Evolutionary conservation across 1,139 yeast genomes (phyloP).

Genomic region (Protomyces gravidus): DNA sequence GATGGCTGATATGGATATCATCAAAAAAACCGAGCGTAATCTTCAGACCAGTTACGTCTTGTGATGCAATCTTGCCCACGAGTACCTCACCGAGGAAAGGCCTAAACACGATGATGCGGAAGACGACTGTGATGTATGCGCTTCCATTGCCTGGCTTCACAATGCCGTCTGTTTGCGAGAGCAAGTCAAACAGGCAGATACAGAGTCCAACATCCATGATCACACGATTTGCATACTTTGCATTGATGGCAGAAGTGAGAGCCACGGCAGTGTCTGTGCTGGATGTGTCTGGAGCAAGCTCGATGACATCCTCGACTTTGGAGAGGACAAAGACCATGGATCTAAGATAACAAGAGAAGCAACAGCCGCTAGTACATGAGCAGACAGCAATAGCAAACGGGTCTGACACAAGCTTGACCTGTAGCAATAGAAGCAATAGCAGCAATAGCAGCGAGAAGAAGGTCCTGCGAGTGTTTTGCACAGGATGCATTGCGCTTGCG

Average conservation of each 20-base stretch:
- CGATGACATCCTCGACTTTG: constrained; percentile 71
- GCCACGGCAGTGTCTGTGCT: constrained; percentile 65
- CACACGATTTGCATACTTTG: constrained; percentile 78
- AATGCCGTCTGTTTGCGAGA: constrained; percentile 77
- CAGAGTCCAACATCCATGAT: constrained; percentile 80
- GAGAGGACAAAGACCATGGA: constrained; percentile 75
- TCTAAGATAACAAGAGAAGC: too few species aligned
- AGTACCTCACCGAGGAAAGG: constrained; percentile 94
- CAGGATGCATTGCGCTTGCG: too few species aligned
- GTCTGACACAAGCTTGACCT: background rate
- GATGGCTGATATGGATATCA: constrained; percentile 82
- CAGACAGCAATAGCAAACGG: background rate
- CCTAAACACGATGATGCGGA: constrained; percentile 76
- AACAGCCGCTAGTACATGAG: background rate
- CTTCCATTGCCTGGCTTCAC: constrained; percentile 94
- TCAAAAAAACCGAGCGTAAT: constrained; percentile 81
- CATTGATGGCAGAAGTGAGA: constrained; percentile 72
- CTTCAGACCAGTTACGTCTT: constrained; percentile 73
- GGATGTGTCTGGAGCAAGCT: constrained; percentile 84
- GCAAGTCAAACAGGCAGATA: constrained; percentile 75
- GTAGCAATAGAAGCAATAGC: background rate
- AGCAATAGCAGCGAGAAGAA: background rate
- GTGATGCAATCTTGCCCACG: constrained; percentile 87
- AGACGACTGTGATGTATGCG: constrained; percentile 46
- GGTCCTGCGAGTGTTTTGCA: too few species aligned